Conservation (phyloP, 2,329 filamentous ascomycete genomes). For the Incumbomyces lentus region DNA sequence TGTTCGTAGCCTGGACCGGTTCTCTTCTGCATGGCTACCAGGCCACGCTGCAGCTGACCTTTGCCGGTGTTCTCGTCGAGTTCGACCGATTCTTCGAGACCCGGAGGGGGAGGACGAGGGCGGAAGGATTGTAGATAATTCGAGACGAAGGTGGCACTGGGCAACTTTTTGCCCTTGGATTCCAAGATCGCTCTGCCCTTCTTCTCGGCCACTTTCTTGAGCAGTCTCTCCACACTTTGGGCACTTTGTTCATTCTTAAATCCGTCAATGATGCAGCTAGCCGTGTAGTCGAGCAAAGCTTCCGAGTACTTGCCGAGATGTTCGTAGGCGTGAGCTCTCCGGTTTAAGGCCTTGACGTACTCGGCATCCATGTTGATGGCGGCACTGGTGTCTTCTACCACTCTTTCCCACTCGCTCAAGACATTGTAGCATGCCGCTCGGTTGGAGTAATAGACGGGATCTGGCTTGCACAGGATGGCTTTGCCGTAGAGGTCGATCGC, state of each 20-base stretch:
- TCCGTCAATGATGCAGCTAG: constrained; percentile 96
- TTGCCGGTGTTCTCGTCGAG: constrained; percentile 67
- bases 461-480: constrained; percentile 91
- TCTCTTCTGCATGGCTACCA: constrained; percentile 71
- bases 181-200: constrained; percentile 85
- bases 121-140: constrained; percentile 99
- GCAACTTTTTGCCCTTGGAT: constrained; percentile 72
- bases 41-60: constrained; percentile 74
- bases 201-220: constrained; percentile 93
- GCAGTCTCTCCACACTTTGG: constrained; percentile 76
- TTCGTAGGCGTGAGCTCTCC: constrained; percentile 92
- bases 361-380: constrained; percentile 87
- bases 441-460: constrained; percentile 98
- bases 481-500: constrained; percentile 93
- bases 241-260: constrained; percentile 89
- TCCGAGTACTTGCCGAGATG: constrained; percentile 85
- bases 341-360: constrained; percentile 96
- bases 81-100: constrained; percentile 72
- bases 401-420: constrained; percentile 84
- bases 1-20: constrained; percentile 87
- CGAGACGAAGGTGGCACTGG: constrained; percentile 90
- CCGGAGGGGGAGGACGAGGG: constrained; percentile 64
- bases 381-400: constrained; percentile 92
- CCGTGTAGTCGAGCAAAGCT: constrained; percentile 92
- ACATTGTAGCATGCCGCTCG: constrained; percentile 95